Percentiles rank a stretch among this genome's conserved stretches.
Evolutionary conservation across 176 grass and related monocot genomes (phyloP).

Genomic region (Puccinellia tenuiflora): DNA sequence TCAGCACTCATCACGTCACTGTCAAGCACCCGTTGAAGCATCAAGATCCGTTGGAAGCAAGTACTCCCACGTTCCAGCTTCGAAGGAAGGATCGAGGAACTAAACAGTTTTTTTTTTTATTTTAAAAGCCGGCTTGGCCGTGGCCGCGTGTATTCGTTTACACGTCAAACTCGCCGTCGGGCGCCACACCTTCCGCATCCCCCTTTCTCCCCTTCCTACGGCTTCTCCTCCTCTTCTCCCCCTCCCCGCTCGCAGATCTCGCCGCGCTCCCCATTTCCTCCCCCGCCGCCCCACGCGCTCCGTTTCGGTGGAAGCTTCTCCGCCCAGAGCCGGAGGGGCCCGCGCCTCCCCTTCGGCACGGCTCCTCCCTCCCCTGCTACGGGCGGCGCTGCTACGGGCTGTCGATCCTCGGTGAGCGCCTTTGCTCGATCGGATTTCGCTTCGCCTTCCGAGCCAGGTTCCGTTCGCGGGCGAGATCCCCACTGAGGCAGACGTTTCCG

Average conservation of each 20-base stretch:
- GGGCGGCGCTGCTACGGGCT: not conserved
- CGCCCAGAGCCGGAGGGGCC: not conserved
- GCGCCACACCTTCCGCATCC: not conserved
- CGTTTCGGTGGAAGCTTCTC: not conserved
- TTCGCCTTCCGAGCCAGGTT: not conserved
- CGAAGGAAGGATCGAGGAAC: too few relatives aligned
- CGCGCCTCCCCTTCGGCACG: not conserved
- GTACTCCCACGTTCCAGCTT: too few relatives aligned
- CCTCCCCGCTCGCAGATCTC: slow-evolving; percentile 19
- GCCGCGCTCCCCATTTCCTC: slow-evolving; percentile 9
- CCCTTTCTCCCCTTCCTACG: slow-evolving; percentile 40
- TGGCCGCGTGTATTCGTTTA: not conserved
- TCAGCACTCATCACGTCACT: not conserved
- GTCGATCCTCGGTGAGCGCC: slow-evolving; percentile 6
- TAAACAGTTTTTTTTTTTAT: too few relatives aligned
- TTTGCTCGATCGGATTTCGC: not conserved
- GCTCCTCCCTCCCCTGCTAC: not conserved
- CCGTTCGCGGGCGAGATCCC: not conserved
- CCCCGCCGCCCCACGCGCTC: not conserved
- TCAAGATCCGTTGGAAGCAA: not conserved
- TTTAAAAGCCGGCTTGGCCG: not conserved
- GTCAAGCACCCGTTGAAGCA: not conserved
- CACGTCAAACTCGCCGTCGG: slow-evolving; percentile 39
- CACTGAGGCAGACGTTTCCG: too few relatives aligned
- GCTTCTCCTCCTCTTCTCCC: not conserved